Conservation (phyloP, 768 basidiomycete species). For the Pleurotus cornucopiae region DNA sequence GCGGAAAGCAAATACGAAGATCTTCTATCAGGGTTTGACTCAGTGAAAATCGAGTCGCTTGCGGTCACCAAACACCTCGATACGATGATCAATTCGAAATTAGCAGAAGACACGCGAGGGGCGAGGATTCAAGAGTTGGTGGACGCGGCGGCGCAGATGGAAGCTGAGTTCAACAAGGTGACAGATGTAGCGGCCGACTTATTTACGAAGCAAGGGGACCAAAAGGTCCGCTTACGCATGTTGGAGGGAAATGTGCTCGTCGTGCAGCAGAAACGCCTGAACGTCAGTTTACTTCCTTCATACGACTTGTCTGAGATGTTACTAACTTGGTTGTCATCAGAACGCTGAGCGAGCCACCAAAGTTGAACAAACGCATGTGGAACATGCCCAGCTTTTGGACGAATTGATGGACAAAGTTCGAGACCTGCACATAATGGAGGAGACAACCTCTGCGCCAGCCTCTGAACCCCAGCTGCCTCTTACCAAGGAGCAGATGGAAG, state of each 20-base stretch:
- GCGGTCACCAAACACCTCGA: neutral
- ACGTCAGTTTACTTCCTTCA: neutral
- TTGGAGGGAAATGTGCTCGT: neutral
- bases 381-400: neutral
- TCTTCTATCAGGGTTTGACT: neutral
- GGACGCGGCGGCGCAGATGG: neutral
- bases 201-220: neutral
- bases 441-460: neutral
- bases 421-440: neutral
- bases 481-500: neutral
- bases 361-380: neutral
- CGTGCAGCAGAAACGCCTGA: neutral
- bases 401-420: neutral
- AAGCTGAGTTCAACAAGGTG: neutral
- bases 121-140: neutral
- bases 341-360: neutral
- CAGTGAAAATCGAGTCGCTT: neutral
- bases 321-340: neutral
- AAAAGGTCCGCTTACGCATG: neutral
- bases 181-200: neutral
- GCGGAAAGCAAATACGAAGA: neutral
- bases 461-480: neutral
- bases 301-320: neutral
- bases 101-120: neutral
- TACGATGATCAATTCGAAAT: neutral